Evolutionary conservation across 108 stramenopile genomes (phyloP).

Genomic region (Cylindrotheca fusiformis): DNA sequence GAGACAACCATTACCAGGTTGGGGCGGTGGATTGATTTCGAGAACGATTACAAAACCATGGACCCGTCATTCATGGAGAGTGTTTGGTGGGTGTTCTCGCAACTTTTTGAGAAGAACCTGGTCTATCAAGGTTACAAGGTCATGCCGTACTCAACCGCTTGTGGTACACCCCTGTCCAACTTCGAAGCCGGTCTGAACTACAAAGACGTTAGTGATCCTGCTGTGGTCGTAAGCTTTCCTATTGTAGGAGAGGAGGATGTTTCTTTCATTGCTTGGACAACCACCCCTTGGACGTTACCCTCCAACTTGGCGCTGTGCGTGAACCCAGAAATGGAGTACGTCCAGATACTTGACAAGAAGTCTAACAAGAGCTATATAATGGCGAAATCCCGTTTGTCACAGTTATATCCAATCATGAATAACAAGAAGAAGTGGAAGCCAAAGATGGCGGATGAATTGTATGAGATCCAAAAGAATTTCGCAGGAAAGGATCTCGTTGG

Average conservation of each 20-base stretch:
- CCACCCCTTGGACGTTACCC: conserved; percentile 99
- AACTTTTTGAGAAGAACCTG: conserved; percentile 91
- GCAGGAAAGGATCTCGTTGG: conserved; percentile 91
- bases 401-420: conserved; percentile 93
- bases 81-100: conserved; percentile 99
- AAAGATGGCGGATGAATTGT: conserved; percentile 82
- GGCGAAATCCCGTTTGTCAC: conserved; percentile 82
- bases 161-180: conserved; percentile 96
- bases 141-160: conserved; percentile 98
- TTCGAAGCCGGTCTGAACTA: conserved; percentile 99
- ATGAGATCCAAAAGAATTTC: conserved; percentile 67
- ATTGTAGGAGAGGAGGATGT: conserved; percentile 68
- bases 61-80: conserved; percentile 98
- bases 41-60: conserved; percentile 99
- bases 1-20: conserved; percentile 91
- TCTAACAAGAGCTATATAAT: conserved; percentile 80
- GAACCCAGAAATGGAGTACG: conserved; percentile 89
- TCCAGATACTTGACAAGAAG: conserved; percentile 90
- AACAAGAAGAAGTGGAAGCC: conserved; percentile 96
- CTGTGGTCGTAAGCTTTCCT: conserved; percentile 97
- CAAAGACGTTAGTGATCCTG: conserved; percentile 97
- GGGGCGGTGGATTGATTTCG: conserved; percentile 99
- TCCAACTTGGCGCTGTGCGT: conserved; percentile 97
- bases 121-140: conserved; percentile 99
- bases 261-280: conserved; percentile 95